Evolutionary conservation across 129 eudicot species (phyloP).

Genomic region (Chrysanthemum seticuspe): DNA sequence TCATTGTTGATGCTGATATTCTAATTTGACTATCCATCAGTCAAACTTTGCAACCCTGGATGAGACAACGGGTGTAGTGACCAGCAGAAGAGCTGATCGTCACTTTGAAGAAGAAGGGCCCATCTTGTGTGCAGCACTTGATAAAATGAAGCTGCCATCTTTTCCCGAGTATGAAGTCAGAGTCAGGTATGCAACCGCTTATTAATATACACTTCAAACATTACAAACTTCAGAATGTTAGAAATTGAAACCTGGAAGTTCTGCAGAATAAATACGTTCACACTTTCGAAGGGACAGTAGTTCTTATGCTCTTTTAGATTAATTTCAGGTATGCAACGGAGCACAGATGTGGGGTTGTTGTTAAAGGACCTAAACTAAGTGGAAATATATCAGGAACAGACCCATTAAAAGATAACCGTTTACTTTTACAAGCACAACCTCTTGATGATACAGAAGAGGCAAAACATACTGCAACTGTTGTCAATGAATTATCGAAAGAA

Average conservation of each 20-base stretch:
- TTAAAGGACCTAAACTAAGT: conserved; percentile 90
- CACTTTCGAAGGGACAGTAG: background rate
- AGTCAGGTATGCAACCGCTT: conserved; percentile 61
- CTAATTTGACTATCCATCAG: conserved; percentile 34
- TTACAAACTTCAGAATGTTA: background rate
- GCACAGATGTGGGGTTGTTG: conserved; percentile 98
- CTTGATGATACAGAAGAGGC: conserved; percentile 94
- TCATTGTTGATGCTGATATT: conserved; percentile 1
- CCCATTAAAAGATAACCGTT: conserved; percentile 88
- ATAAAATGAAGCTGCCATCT: conserved; percentile 84
- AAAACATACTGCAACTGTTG: conserved; percentile 77
- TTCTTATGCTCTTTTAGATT: conserved; percentile 20
- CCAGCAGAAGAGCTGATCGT: conserved; percentile 93
- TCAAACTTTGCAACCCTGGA: conserved; percentile 94
- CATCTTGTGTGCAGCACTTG: conserved; percentile 89
- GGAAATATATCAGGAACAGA: conserved; percentile 99
- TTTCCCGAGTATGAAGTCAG: conserved; percentile 89
- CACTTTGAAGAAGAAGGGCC: conserved; percentile 99
- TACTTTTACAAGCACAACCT: conserved; percentile 73
- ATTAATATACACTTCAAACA: background rate
- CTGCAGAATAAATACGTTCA: too few species aligned
- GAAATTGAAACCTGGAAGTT: background rate
- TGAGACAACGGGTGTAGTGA: conserved; percentile 81
- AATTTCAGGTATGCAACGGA: conserved; percentile 89
- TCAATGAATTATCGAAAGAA: conserved; percentile 85